These are phyloP conservation scores for Umbelopsis sp. DNA, from an alignment of 192 early-diverging fungal species.

Conservation along the genomic window DNA sequence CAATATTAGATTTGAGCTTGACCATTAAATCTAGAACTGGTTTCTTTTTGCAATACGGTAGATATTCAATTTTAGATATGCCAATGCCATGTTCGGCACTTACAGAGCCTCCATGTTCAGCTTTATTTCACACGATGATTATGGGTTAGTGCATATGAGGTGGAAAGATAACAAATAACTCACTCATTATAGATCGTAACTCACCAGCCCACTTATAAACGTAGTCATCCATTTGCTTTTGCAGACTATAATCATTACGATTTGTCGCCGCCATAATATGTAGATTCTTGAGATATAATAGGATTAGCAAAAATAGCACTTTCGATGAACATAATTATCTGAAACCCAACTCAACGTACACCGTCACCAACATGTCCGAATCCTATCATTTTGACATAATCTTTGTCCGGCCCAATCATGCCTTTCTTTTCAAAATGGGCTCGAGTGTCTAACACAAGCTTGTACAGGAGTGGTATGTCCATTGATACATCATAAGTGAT, in stretches of 20 bases:
- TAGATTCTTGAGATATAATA: conserved; percentile 58
- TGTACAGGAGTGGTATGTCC: conserved; percentile 79
- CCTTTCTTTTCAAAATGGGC: conserved; percentile 55
- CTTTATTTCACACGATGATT: conserved; percentile 22
- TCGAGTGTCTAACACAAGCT: conserved; percentile 77
- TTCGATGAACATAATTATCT: not conserved
- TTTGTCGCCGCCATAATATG: conserved; percentile 87
- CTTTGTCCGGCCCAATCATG: conserved; percentile 54
- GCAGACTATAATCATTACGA: conserved; percentile 59
- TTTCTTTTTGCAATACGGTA: conserved; percentile 67
- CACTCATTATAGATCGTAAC: not conserved
- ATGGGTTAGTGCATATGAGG: no score
- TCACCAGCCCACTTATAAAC: conserved; percentile 87
- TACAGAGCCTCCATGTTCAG: conserved; percentile 63
- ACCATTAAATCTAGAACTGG: conserved; percentile 73
- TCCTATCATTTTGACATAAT: conserved; percentile 73
- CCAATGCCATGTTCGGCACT: conserved; percentile 90
- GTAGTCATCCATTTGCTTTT: conserved; percentile 79
- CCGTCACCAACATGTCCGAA: conserved; percentile 97
- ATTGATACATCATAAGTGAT: conserved; percentile 96
- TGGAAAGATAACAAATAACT: conserved; percentile 1
- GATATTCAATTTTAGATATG: conserved; percentile 61
- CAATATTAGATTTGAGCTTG: conserved; percentile 72
- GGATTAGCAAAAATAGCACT: not conserved
- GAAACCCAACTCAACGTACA: conserved; percentile 41